phyloP scores from a whole-genome alignment of 805 yeast genomes.

The Pichia ethanolica region DNA sequence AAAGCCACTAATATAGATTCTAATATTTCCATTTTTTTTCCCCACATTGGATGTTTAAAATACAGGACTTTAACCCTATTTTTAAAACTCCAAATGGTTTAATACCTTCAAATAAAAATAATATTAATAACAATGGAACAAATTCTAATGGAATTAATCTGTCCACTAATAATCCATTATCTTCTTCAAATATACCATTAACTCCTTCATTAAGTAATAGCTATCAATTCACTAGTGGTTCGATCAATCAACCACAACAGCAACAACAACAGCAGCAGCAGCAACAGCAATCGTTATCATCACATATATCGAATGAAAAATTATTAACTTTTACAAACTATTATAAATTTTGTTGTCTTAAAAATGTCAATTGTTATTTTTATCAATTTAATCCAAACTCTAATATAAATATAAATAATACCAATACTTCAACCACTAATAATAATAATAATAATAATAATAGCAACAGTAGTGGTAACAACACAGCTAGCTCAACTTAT shows the following conservation, averaged over 20 bases:
- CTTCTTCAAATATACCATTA: not conserved
- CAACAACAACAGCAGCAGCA: not conserved
- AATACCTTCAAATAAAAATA: not conserved
- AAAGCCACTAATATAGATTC: too few species aligned
- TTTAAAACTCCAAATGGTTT: constrained; percentile 8
- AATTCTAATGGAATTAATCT: not conserved
- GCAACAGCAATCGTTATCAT: not conserved
- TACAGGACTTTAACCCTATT: constrained; percentile 15
- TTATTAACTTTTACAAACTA: constrained; percentile 23
- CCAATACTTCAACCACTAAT: constrained; percentile 3
- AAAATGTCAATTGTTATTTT: constrained; percentile 25
- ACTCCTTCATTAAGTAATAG: not conserved
- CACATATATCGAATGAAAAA: constrained; percentile 13
- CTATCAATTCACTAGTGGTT: too few species aligned
- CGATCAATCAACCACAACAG: not conserved
- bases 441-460: not conserved
- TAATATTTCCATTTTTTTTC: too few species aligned
- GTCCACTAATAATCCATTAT: not conserved
- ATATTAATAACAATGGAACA: not conserved
- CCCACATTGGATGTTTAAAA: constrained; percentile 7
- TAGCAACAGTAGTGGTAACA: not conserved
- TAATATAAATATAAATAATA: too few species aligned
- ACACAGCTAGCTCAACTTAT: constrained; percentile 17
- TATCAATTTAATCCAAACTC: constrained; percentile 19
- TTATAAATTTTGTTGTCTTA: constrained; percentile 22